phyloP scores from a whole-genome alignment of 2,329 filamentous ascomycete species.

The Neofusicoccum parvum region DNA sequence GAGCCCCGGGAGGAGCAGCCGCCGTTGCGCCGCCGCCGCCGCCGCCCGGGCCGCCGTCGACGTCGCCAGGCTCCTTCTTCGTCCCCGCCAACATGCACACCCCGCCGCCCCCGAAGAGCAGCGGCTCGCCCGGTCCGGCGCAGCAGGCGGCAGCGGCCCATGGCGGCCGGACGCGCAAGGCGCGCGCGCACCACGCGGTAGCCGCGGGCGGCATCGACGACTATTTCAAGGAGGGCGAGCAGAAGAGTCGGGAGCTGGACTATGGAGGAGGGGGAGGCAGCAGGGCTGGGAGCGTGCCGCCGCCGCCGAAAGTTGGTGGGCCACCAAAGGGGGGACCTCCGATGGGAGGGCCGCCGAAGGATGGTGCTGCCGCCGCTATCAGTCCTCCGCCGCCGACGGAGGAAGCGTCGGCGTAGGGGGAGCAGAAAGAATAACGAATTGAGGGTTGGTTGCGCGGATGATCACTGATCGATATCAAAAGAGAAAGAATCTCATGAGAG shows the following conservation, averaged over 20 bases:
- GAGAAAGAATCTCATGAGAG: neutral
- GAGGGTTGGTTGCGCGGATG: too few species aligned
- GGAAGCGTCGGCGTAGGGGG: neutral
- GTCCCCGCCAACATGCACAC: conserved; percentile 46
- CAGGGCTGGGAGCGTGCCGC: conserved; percentile 35
- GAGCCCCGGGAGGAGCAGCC: neutral
- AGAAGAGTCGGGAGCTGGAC: conserved; percentile 47
- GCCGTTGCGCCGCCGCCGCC: neutral
- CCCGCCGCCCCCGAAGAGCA: neutral
- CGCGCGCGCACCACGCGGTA: conserved; percentile 31
- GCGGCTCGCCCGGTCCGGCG: conserved; percentile 34
- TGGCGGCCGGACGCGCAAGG: conserved; percentile 18
- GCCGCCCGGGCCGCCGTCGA: conserved; percentile 22
- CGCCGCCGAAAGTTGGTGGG: conserved; percentile 40
- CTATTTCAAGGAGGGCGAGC: conserved; percentile 50
- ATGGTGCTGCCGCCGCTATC: conserved; percentile 27
- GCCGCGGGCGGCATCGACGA: conserved; percentile 42
- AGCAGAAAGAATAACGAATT: neutral
- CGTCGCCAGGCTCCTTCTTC: conserved; percentile 36
- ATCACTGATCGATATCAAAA: neutral
- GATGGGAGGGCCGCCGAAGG: conserved; percentile 22
- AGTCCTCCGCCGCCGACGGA: neutral
- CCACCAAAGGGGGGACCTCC: conserved; percentile 40
- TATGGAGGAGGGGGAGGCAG: conserved; percentile 29
- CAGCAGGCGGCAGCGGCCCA: conserved; percentile 25